phyloP scores from a whole-genome alignment of 352 stramenopile species.

The Lagenidium sp. region DNA sequence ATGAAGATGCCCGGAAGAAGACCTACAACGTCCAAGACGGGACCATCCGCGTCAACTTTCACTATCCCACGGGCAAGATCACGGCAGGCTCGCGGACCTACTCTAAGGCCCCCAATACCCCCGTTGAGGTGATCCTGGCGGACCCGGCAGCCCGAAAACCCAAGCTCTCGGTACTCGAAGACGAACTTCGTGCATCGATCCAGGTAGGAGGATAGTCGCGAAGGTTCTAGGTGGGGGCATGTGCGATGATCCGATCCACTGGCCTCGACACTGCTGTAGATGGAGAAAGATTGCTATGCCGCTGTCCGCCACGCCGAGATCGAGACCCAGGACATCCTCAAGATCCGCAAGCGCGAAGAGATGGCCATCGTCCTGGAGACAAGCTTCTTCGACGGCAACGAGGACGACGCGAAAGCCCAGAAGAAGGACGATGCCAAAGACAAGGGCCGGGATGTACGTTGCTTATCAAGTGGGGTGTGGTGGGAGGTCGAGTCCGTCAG shows the following conservation, averaged over 20 bases:
- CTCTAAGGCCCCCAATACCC: conserved; percentile 58
- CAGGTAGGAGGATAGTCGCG: conserved; percentile 21
- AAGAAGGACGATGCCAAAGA: conserved; percentile 62
- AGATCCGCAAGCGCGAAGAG: conserved; percentile 83
- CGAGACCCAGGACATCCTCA: conserved; percentile 89
- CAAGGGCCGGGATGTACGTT: conserved; percentile 49
- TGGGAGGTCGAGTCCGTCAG: too few relatives aligned
- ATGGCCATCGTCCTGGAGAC: conserved; percentile 77
- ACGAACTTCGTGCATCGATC: conserved; percentile 50
- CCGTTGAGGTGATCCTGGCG: conserved; percentile 64
- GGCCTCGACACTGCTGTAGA: too few relatives aligned
- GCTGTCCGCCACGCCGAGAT: conserved; percentile 78
- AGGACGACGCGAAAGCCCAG: conserved; percentile 53
- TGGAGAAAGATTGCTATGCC: conserved; percentile 91
- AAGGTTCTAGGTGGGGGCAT: too few relatives aligned
- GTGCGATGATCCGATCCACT: too few relatives aligned
- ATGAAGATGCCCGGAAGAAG: conserved; percentile 84
- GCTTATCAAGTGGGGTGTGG: neutral
- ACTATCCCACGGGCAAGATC: conserved; percentile 91
- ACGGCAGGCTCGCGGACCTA: conserved; percentile 75
- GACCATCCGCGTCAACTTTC: conserved; percentile 83
- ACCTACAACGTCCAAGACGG: conserved; percentile 88
- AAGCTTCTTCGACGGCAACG: conserved; percentile 74
- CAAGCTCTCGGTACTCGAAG: conserved; percentile 68
- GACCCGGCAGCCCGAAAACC: conserved; percentile 54